Evolutionary conservation across 2,329 filamentous ascomycete genomes (phyloP).

Genomic region (Cercospora janseana): DNA sequence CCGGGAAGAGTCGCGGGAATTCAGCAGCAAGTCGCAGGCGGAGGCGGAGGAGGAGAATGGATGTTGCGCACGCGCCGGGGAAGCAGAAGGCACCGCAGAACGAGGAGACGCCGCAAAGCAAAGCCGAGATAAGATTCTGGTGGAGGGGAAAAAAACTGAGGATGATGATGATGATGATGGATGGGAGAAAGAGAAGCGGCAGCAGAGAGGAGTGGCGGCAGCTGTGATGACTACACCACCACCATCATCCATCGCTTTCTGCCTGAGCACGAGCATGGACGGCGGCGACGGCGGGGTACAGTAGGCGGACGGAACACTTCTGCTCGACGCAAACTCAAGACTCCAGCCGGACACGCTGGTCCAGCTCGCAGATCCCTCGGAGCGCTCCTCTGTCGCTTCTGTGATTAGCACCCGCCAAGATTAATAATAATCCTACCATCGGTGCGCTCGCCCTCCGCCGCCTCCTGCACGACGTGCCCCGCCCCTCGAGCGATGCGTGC

Average conservation of each 20-base stretch:
- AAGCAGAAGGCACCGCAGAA: conserved; percentile 4
- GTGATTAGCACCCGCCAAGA: too few species aligned
- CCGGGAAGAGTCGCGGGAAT: too few species aligned
- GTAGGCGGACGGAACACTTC: not conserved
- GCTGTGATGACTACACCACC: too few species aligned
- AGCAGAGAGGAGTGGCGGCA: not conserved
- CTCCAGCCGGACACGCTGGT: too few species aligned
- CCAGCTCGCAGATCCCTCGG: conserved; percentile 1
- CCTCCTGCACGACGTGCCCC: too few species aligned
- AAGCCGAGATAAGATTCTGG: not conserved
- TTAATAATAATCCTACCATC: too few species aligned
- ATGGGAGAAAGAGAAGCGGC: not conserved
- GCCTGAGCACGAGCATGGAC: too few species aligned
- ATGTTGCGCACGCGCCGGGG: not conserved
- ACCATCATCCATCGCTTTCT: too few species aligned
- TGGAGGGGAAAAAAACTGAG: not conserved
- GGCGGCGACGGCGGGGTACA: not conserved
- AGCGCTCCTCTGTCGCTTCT: not conserved
- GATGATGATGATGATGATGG: not conserved
- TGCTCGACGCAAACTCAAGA: conserved; percentile 4
- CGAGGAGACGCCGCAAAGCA: conserved; percentile 7
- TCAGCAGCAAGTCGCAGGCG: too few species aligned
- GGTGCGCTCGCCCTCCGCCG: too few species aligned
- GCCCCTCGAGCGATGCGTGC: too few species aligned
- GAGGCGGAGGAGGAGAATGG: too few species aligned